Base-by-base conservation (phyloP, 345 rosid genomes). In the rapeseed (Brassica napus) region DNA sequence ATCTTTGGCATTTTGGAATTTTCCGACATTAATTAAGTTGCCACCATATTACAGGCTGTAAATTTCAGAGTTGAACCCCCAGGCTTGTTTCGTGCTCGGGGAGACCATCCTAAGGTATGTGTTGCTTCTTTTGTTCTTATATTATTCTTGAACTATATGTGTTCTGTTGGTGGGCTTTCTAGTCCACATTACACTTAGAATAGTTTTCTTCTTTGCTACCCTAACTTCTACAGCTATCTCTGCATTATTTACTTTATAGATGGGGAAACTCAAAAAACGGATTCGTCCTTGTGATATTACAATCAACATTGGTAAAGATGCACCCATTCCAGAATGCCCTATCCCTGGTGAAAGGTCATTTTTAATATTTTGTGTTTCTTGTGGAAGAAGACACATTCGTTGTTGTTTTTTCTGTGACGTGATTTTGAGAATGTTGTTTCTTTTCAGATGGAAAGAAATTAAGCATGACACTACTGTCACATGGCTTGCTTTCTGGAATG, bases 31-130 rank as follows among this genome's bases (percentile, higher is more conserved):
- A 31, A 1, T 6, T 31, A 39, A 39, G 16, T 23, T 73, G 73
- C 64, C 59, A 79, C 73, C 66, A 59, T 72, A 59, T 14, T 73
- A n/a, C 87, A 96, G 98, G 97, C 92, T 70, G 99, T 98, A 60
- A 96, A 93, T 85, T 96, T 96, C 87, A 88, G 99, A 86, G 99
- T 92, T 81, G 99, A 96, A 71, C 98, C 99, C 3, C 99, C 99
- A 59, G 97, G 97, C 21, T 86, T 96, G 82, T 96, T 96, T 83
- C 87, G 99, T 80, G 99, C 98, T 65, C 95, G 98, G 16, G 99
- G 99, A 82, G 99, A 96, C 80, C 98, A 93, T 88, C 99, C 99
- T 34, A 96, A 96, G 97, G 99, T 92, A 30, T 42, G 31, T 28
- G 24, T 58, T 82, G 47, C 70, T 35, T 49, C 58, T 3, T 32